A percentile compares a stretch with the other conserved stretches of the same genome.
These are phyloP conservation scores for Stachybotrys chlorohalonatus DNA, from an alignment of 2,329 filamentous ascomycete species.

Conservation along the genomic window DNA sequence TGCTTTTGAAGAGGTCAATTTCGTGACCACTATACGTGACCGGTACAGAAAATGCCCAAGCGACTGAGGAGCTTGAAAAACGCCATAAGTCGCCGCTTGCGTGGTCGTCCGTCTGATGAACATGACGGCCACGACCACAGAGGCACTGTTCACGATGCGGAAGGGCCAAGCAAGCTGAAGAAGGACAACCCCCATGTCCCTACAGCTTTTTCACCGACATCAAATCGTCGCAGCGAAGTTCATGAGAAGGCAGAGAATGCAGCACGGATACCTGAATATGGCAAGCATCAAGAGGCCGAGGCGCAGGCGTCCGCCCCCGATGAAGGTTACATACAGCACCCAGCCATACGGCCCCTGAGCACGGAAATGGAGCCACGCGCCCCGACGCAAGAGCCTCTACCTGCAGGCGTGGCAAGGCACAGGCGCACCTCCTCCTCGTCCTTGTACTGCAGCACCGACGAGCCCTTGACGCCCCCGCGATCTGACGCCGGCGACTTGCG, in stretches of 20 bases:
- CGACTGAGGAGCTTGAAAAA: neutral
- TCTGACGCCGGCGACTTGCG: neutral
- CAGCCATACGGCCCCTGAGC: neutral
- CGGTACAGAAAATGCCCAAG: neutral
- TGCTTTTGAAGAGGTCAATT: neutral
- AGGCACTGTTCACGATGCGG: neutral
- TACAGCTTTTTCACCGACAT: neutral
- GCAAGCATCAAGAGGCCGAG: neutral
- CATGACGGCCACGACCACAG: neutral
- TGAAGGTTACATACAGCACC: neutral
- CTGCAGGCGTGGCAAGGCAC: neutral
- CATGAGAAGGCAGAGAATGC: neutral
- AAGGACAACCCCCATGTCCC: neutral
- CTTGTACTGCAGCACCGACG: neutral
- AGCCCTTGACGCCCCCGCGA: neutral
- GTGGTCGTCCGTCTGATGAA: neutral
- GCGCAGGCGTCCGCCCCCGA: neutral
- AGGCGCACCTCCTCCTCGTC: neutral
- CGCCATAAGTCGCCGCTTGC: neutral
- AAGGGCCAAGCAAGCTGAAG: neutral
- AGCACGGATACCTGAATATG: neutral
- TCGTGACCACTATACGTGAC: neutral
- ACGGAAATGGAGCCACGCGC: neutral
- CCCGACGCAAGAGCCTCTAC: neutral
- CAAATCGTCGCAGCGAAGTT: neutral